Evolutionary conservation across 768 basidiomycete genomes (phyloP), one percentile per base, ranked within the genome.

Genomic region (Kwoniella shandongensis): DNA sequence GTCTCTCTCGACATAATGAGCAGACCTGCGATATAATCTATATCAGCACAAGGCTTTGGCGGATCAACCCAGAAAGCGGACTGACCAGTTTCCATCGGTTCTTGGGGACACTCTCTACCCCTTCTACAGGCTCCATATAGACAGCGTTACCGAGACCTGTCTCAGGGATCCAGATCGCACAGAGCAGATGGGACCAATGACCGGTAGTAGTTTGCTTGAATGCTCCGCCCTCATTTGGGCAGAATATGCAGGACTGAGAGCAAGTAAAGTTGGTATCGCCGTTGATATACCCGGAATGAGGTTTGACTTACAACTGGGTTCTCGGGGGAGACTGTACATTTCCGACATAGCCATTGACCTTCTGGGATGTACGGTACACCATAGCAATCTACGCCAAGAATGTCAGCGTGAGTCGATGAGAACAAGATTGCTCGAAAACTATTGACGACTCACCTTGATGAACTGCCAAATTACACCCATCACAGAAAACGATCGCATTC

Each of bases 301-400:
- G 17, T n/a, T 11, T 11, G 0, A 78, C 89, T 63, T 71, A 93
- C 92, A 59, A 99, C 96, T 13, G 93, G 91, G 66, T 86, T 88
- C 76, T 97, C 94, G 0, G 96, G 96, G 1, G 91, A 94, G 10
- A 98, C 92, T 0, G 92, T 97, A 70, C 96, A 99, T 77, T 99
- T 99, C 44, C 96, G 81, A 75, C 96, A 99, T 30, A 99, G 83
- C 96, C 96, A 99, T 76, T 99, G 96, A 1, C 96, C 96, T 79
- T 99, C 96, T 0, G 96, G 96, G 57, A 99, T 97, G 73, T 99
- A 99, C 11, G 96, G 96, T 1, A 99, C 91, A 18, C 96, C 96
- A 70, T 99, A 99, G 71, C 96, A 99, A 74, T 99, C 96, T 96
- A 57, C 13, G 15, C 17, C 11, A 11, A 2, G 15, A 29, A 13